Evolutionary conservation across 164 flowering plant species (phyloP).

Genomic region (Vitis amurensis): DNA sequence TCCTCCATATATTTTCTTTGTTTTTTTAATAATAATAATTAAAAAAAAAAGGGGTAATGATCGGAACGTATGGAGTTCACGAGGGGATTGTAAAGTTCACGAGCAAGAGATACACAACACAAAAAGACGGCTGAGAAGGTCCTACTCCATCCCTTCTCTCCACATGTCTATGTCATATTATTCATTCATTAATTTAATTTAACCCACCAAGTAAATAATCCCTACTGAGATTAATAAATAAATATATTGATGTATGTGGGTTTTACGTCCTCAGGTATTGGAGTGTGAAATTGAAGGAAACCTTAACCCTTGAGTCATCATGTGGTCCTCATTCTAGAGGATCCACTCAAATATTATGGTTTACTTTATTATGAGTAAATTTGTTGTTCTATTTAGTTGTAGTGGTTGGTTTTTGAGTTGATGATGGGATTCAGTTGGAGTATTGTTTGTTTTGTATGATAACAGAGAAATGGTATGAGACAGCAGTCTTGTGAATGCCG

Average conservation of each 20-base stretch:
- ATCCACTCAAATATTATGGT: too few relatives aligned
- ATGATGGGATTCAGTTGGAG: too few relatives aligned
- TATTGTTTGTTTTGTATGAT: too few relatives aligned
- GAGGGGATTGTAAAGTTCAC: slow-evolving; percentile 43
- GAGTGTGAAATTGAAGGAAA: background rate
- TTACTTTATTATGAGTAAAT: too few relatives aligned
- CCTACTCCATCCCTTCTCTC: slow-evolving; percentile 16
- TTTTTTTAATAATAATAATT: background rate
- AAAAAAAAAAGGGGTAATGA: background rate
- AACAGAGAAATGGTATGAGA: too few relatives aligned
- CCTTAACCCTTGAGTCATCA: too few relatives aligned
- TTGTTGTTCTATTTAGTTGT: too few relatives aligned
- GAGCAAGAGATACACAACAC: slow-evolving; percentile 26
- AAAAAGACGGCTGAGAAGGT: slow-evolving; percentile 51
- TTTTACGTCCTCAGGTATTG: slow-evolving; percentile 9
- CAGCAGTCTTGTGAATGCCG: too few relatives aligned
- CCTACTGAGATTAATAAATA: background rate
- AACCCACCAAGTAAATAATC: too few relatives aligned
- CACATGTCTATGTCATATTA: slow-evolving; percentile 10
- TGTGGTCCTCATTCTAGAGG: too few relatives aligned
- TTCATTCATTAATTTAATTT: background rate
- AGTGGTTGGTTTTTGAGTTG: too few relatives aligned
- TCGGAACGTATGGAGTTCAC: slow-evolving; percentile 32
- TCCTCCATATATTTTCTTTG: background rate
- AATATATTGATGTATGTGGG: background rate